A percentile compares a stretch with the other conserved stretches of the same genome.
Evolutionary conservation across 208 protist genomes (phyloP).

Genomic region (Trypanosoma platydactyli): DNA sequence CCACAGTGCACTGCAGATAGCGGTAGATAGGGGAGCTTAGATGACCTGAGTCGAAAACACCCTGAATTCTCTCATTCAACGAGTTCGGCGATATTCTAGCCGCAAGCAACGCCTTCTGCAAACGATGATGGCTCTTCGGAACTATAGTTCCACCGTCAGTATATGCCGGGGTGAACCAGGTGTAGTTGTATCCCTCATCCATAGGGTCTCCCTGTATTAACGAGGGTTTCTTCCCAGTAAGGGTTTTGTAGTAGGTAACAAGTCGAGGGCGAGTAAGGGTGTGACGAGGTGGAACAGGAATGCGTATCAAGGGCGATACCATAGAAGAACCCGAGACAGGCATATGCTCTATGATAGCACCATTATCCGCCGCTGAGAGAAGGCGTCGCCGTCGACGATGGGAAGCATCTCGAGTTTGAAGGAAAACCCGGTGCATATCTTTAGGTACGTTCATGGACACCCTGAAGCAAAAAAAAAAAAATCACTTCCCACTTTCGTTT

Average conservation of each 20-base stretch:
- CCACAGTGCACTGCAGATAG: not conserved
- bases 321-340: not conserved
- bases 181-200: conserved; percentile 25
- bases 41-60: conserved; percentile 28
- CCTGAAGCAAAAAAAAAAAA: too few species aligned
- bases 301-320: not conserved
- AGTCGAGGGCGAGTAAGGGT: conserved; percentile 19
- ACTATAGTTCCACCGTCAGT: not conserved
- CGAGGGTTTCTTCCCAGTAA: not conserved
- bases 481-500: not conserved
- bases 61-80: not conserved
- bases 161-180: conserved; percentile 22
- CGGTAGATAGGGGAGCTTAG: conserved; percentile 25
- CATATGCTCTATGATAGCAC: conserved; percentile 20
- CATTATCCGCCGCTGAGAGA: conserved; percentile 20
- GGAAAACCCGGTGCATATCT: not conserved
- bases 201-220: not conserved
- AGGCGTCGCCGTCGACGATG: conserved; percentile 11
- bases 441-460: not conserved
- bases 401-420: not conserved
- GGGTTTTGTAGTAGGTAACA: conserved; percentile 7
- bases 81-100: conserved; percentile 2
- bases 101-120: conserved; percentile 7
- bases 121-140: conserved; percentile 8
- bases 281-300: conserved; percentile 18